These are phyloP conservation scores for Hemileccinum impolitum DNA, from an alignment of 768 basidiomycete species.

Conservation along the genomic window DNA sequence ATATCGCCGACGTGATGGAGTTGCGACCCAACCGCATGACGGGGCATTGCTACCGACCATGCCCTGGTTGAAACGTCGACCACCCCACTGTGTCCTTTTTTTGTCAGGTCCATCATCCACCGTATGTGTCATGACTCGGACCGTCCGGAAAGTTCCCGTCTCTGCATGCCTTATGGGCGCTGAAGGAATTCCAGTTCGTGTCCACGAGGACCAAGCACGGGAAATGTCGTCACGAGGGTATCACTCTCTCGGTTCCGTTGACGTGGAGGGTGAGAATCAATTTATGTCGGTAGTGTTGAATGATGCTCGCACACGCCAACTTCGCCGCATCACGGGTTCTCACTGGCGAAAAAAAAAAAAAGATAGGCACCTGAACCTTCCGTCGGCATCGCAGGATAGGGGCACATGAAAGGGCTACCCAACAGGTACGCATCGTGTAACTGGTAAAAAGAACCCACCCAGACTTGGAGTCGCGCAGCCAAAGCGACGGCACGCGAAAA, in stretches of 20 bases:
- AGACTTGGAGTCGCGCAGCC: neutral
- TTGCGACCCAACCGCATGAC: neutral
- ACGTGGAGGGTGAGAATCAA: neutral
- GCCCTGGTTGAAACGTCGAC: too few relatives aligned
- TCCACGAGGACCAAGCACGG: neutral
- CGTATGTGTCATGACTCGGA: too few relatives aligned
- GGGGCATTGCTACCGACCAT: too few relatives aligned
- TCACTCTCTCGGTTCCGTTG: neutral
- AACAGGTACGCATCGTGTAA: too few relatives aligned
- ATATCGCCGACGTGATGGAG: neutral
- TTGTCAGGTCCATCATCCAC: neutral
- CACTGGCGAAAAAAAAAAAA: too few relatives aligned
- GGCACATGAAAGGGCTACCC: too few relatives aligned
- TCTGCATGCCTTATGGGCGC: neutral
- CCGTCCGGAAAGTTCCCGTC: too few relatives aligned
- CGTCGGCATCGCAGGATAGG: too few relatives aligned
- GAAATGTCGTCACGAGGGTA: neutral
- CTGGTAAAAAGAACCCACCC: neutral
- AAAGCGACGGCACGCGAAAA: too few relatives aligned
- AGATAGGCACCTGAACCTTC: too few relatives aligned
- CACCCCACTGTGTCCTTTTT: neutral
- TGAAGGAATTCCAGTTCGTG: neutral
- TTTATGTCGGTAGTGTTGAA: neutral
- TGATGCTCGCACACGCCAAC: too few relatives aligned
- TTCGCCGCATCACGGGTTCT: too few relatives aligned